Percentiles rank a stretch among this genome's conserved stretches.
phyloP scores from a whole-genome alignment of 2,329 filamentous ascomycete species.

The Coniella vitis region DNA sequence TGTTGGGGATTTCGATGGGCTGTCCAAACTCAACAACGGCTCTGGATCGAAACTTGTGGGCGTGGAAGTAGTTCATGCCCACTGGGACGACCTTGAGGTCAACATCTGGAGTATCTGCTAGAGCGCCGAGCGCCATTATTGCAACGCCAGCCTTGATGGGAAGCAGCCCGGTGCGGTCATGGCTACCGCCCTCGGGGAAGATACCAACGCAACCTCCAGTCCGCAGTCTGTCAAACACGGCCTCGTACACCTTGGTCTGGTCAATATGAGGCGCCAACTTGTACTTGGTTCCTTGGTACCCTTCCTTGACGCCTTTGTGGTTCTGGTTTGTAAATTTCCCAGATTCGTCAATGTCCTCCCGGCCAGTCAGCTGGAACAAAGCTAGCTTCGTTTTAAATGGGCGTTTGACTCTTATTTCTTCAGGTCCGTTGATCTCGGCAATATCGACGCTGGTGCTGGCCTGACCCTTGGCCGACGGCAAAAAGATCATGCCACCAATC shows the following conservation, averaged over 20 bases:
- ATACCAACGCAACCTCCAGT: constrained; percentile 88
- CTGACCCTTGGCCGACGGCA: constrained; percentile 74
- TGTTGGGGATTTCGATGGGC: constrained; percentile 75
- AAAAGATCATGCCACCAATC: constrained; percentile 74
- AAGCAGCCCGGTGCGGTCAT: constrained; percentile 85
- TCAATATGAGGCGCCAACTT: constrained; percentile 90
- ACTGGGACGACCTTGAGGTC: constrained; percentile 92
- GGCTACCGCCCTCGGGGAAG: constrained; percentile 93
- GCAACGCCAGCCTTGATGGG: constrained; percentile 94
- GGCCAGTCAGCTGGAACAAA: constrained; percentile 73
- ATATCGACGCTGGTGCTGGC: constrained; percentile 79
- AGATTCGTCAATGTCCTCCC: constrained; percentile 62
- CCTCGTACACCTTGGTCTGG: constrained; percentile 87
- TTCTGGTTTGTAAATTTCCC: constrained; percentile 54
- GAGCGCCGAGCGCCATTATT: constrained; percentile 90
- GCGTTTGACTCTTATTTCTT: constrained; percentile 81
- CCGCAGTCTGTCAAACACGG: constrained; percentile 78
- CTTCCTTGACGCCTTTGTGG: constrained; percentile 46
- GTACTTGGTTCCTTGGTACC: constrained; percentile 72
- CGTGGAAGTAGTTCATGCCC: constrained; percentile 99
- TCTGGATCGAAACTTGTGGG: constrained; percentile 94
- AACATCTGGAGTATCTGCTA: constrained; percentile 79
- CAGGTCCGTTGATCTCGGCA: constrained; percentile 67
- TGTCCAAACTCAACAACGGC: constrained; percentile 93
- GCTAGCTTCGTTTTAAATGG: constrained; percentile 73